These are phyloP conservation scores for Aspergillus sp. DNA, from an alignment of 2,329 filamentous ascomycete genomes.

Conservation along the genomic window DNA sequence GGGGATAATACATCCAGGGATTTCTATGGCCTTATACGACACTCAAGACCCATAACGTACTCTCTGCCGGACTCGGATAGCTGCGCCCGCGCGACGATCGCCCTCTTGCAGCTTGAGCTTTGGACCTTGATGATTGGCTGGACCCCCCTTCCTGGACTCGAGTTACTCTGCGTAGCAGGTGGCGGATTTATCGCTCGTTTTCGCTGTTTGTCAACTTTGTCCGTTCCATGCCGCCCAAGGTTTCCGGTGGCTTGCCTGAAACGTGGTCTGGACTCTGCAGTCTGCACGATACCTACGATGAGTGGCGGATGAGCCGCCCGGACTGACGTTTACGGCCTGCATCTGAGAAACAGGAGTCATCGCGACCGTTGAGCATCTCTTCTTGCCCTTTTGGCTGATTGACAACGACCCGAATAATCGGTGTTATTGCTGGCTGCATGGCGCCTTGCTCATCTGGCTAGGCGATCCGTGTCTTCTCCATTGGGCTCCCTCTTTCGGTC, in stretches of 20 bases:
- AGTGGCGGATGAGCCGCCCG: background rate
- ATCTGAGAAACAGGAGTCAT: no score
- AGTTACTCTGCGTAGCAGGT: background rate
- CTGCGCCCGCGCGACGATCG: background rate
- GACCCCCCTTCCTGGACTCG: no score
- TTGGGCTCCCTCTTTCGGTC: no score
- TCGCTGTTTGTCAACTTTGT: background rate
- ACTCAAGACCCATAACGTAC: background rate
- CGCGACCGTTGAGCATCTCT: no score
- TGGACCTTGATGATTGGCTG: no score
- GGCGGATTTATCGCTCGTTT: background rate
- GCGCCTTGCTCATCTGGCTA: no score
- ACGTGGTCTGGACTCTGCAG: background rate
- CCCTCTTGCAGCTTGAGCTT: no score
- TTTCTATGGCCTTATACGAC: background rate
- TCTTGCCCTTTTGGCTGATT: background rate
- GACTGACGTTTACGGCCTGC: no score
- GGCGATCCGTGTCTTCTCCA: no score
- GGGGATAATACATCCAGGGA: background rate
- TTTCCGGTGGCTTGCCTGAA: background rate
- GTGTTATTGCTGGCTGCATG: no score
- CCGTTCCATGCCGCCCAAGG: background rate
- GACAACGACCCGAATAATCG: no score
- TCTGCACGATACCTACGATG: background rate
- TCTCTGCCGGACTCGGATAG: background rate